Conservation (phyloP, 352 stramenopile species). For the Aphanomyces euteiches region DNA sequence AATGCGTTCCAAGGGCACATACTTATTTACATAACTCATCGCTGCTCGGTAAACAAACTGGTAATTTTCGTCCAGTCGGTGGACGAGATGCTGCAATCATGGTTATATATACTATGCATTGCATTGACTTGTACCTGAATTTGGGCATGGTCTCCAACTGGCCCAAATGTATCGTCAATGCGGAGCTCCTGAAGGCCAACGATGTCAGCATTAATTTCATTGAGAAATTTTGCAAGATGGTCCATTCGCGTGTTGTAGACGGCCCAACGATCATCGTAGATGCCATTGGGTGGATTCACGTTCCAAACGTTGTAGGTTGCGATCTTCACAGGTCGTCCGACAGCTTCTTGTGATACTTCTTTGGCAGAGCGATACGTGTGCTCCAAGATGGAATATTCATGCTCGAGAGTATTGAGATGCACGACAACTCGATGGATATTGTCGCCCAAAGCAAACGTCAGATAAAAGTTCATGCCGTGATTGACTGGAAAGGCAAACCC, state of each 20-base stretch:
- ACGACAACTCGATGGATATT: constrained; percentile 61
- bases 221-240: constrained; percentile 59
- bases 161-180: constrained; percentile 73
- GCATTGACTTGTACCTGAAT: constrained; percentile 38
- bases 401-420: constrained; percentile 58
- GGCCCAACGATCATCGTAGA: constrained; percentile 58
- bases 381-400: constrained; percentile 64
- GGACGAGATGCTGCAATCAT: constrained; percentile 44
- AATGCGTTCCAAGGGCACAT: constrained; percentile 62
- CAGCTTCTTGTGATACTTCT: not conserved
- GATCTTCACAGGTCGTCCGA: constrained; percentile 45
- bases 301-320: constrained; percentile 89
- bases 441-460: constrained; percentile 60
- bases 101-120: too few species aligned
- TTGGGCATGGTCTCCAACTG: constrained; percentile 58
- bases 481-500: constrained; percentile 66
- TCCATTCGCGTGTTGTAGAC: constrained; percentile 76
- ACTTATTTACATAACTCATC: constrained; percentile 77
- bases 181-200: constrained; percentile 87
- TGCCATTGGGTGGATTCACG: constrained; percentile 71
- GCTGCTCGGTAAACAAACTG: constrained; percentile 84
- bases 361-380: constrained; percentile 44
- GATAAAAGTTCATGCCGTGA: constrained; percentile 62
- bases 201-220: constrained; percentile 51
- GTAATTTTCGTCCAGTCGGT: constrained; percentile 51